A percentile compares a stretch with the other conserved stretches of the same genome.
phyloP scores from a whole-genome alignment of 176 grass and related monocot genomes.

The Pharus latifolius region DNA sequence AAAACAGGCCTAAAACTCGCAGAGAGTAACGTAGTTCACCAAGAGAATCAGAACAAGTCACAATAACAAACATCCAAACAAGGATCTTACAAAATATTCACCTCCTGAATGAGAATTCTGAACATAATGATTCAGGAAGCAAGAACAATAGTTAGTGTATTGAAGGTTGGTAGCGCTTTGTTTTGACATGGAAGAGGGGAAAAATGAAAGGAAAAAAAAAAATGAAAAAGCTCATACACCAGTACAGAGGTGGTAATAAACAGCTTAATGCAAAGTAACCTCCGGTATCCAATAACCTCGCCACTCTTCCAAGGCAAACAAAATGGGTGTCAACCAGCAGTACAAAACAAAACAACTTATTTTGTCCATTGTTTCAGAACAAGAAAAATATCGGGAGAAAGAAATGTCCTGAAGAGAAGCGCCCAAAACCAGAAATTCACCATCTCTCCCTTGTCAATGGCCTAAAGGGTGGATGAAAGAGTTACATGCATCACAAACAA shows the following conservation, averaged over 20 bases:
- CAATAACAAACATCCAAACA: too few species aligned
- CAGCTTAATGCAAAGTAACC: slow-evolving; percentile 3
- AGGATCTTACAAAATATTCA: neutral
- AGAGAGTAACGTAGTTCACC: too few species aligned
- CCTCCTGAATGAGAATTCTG: neutral
- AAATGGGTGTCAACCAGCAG: slow-evolving; percentile 25
- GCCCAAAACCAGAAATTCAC: slow-evolving; percentile 17
- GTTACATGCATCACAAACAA: neutral
- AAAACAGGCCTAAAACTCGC: too few species aligned
- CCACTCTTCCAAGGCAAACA: slow-evolving; percentile 37
- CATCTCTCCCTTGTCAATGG: slow-evolving; percentile 20
- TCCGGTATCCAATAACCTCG: slow-evolving; percentile 3
- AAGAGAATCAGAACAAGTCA: too few species aligned
- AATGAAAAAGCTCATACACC: neutral
- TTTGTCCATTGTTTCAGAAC: slow-evolving; percentile 15
- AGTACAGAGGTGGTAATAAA: slow-evolving; percentile 34
- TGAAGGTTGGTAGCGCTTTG: slow-evolving; percentile 16
- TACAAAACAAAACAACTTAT: slow-evolving; percentile 30
- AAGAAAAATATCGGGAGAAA: neutral
- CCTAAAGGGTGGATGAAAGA: slow-evolving; percentile 13
- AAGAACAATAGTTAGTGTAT: slow-evolving; percentile 11
- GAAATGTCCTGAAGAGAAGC: neutral
- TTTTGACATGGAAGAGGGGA: slow-evolving; percentile 47
- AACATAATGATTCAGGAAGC: neutral
- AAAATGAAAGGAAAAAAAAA: neutral